A percentile compares a stretch with the other conserved stretches of the same genome.
These are phyloP conservation scores for Phytophthora sansomeana DNA, from an alignment of 352 stramenopile genomes.

Conservation along the genomic window DNA sequence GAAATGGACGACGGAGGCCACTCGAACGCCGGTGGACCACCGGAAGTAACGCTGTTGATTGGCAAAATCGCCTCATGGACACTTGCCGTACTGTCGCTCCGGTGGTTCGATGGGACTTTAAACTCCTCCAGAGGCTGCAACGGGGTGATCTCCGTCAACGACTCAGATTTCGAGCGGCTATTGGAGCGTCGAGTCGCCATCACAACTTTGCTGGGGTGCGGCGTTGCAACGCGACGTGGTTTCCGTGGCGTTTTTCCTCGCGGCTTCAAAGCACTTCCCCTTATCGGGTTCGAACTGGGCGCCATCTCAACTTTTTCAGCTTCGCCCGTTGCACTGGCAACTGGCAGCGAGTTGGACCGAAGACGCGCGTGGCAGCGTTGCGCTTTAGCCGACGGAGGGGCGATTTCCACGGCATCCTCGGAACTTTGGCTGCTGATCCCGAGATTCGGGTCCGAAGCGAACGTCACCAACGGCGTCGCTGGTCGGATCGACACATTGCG, in stretches of 20 bases:
- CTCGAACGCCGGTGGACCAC: conserved; percentile 36
- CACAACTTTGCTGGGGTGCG: conserved; percentile 38
- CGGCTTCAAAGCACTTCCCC: neutral
- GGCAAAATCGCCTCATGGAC: conserved; percentile 37
- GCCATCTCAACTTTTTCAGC: neutral
- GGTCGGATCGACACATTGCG: conserved; percentile 71
- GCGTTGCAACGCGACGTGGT: conserved; percentile 40
- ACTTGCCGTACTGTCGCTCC: conserved; percentile 45
- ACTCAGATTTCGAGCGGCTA: conserved; percentile 72
- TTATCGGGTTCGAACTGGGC: conserved; percentile 1
- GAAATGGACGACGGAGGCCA: conserved; percentile 39
- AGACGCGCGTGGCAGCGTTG: conserved; percentile 54
- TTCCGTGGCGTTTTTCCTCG: conserved; percentile 40
- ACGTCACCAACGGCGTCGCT: conserved; percentile 42
- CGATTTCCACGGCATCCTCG: conserved; percentile 14
- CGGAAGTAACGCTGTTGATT: conserved; percentile 12
- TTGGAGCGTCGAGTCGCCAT: conserved; percentile 44
- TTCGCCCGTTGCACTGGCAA: conserved; percentile 38
- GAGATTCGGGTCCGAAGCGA: conserved; percentile 17
- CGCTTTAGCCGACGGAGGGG: conserved; percentile 35
- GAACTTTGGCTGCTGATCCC: conserved; percentile 16
- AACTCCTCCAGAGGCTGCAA: conserved; percentile 41
- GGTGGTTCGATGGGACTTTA: conserved; percentile 36
- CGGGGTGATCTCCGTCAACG: conserved; percentile 42
- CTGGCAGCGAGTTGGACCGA: conserved; percentile 82